Base-by-base conservation (phyloP, 2,329 filamentous ascomycete species). In the Trichoderma sp. region DNA sequence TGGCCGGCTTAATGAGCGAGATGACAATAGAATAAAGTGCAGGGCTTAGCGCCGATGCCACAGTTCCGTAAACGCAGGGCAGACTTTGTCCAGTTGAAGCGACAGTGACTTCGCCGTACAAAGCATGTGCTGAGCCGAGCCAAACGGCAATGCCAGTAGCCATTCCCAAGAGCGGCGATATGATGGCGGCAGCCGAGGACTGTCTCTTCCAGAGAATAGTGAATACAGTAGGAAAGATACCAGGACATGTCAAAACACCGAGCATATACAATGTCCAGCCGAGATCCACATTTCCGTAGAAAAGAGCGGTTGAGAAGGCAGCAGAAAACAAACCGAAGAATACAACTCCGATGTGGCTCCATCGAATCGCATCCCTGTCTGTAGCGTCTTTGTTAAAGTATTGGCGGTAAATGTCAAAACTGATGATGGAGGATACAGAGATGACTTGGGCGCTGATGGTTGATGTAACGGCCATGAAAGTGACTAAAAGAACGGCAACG, bases 391-490 rank as follows among this genome's bases (percentile, higher is more conserved):
- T 77, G 63, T 84, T 84, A 70, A 84, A 76, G 69, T 86, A 85
- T 17, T 80, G 80, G 0, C 83, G 78, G 71, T 86, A 86, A 1
- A 86, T 82, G 53, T 86, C 84, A 60, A 86, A 86, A 56, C 80
- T 83, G 58, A 86, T 80, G 60, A 86, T 86, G 0, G 83, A 84
- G 5, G 81, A 84, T 2, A 85, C 83, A 1, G 84, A 83, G 57
- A 86, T 85, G 1, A 86, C 80, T 53, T 86, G 83, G 0, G 84
- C 83, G 0, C 81, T 84, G 2, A 84, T 78, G 0, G 83, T 85
- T 0, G 82, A 84, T 1, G 89, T 92, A n/a, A 92, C 89, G 2
- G 90, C 90, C 90, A 92, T 92, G 80, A 92, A 92, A 12, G 90
- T 87, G 64, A 92, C 84, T 5, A 93, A 78, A 0, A 92, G 81